Base-by-base conservation (phyloP, 345 rosid species). In the Hypericum androsaemum region DNA sequence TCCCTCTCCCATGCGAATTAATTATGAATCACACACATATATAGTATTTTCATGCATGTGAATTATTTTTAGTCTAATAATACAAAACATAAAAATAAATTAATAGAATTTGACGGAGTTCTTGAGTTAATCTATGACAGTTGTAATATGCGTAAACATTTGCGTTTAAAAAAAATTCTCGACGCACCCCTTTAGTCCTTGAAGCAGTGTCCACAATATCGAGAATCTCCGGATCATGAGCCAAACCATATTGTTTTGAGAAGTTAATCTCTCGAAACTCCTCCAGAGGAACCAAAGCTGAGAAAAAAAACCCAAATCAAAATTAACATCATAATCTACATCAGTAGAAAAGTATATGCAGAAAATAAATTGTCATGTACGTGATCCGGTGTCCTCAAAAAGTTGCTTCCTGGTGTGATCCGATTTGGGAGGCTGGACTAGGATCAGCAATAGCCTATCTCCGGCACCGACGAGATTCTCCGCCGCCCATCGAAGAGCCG, bases 401-500 rank as follows among this genome's bases (percentile, higher is more conserved):
- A 75, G 80, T 47, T 53, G 51, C 76, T 70, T 75, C 70, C 75
- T 57, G 61, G 78, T 54, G 52, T 78, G 80, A 62, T 67, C 80
- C 6, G 80, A 63, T 4, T 64, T 70, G 6, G 72, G 65, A 0
- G 80, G 76, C 58, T 78, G 83, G 22, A 74, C 78, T n/a, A 64
- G 73, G 61, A 74, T 62, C 9, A 78, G 52, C 28, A 78, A 49
- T 17, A 75, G 2, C 2, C 12, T 10, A 49, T 78, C 77, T 0
- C 69, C 74, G 1, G 50, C 14, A 0, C 43, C 62, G 2, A 62
- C 41, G 41, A 78, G 70, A 47, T 78, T 75, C 39, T 74, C 55
- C 0, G 68, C 70, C 11, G 74, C 80, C 83, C 83, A 78, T 7
- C 65, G 45, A 6, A 74, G 74, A 8, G 78, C 80, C 49, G 58